Conservation (phyloP, 2,329 filamentous ascomycete genomes). For the Diaporthe capsici region DNA sequence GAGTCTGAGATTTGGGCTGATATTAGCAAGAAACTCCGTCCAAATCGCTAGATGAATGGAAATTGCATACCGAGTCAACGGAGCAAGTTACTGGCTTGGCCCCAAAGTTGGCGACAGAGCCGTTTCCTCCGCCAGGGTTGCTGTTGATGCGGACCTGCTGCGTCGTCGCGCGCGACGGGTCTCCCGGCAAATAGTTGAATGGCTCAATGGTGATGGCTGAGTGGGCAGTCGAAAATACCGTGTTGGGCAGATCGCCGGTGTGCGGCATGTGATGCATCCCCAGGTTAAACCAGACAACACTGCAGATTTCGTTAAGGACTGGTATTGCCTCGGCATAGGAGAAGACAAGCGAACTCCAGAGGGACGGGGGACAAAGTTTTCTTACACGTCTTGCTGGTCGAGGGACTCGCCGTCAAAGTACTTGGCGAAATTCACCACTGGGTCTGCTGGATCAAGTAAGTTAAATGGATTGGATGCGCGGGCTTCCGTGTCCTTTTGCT, state of each 20-base stretch:
- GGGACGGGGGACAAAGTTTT: background rate
- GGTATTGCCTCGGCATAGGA: too few relatives aligned
- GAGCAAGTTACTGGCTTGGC: background rate
- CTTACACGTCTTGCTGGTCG: constrained; percentile 17
- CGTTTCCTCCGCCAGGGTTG: background rate
- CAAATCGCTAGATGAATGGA: fast-evolving
- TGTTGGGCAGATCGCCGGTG: constrained; percentile 16
- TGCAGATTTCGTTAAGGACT: background rate
- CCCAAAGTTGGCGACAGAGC: background rate
- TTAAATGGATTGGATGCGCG: background rate
- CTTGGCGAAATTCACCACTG: constrained; percentile 12
- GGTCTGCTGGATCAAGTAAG: constrained; percentile 1
- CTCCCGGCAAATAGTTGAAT: constrained; percentile 11
- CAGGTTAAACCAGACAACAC: constrained; percentile 62
- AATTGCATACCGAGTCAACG: background rate
- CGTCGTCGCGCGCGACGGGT: constrained; percentile 14
- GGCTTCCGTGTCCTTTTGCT: constrained; percentile 58
- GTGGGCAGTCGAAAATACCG: background rate
- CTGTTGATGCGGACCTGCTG: constrained; percentile 20
- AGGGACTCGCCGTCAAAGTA: constrained; percentile 13
- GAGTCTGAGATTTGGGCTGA: background rate
- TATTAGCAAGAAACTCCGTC: background rate
- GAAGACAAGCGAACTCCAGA: background rate
- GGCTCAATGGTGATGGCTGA: constrained; percentile 13
- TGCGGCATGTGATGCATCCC: constrained; percentile 60